Evolutionary conservation across 2,329 filamentous ascomycete species (phyloP).

Genomic region (Chaetomiaceae sp.): DNA sequence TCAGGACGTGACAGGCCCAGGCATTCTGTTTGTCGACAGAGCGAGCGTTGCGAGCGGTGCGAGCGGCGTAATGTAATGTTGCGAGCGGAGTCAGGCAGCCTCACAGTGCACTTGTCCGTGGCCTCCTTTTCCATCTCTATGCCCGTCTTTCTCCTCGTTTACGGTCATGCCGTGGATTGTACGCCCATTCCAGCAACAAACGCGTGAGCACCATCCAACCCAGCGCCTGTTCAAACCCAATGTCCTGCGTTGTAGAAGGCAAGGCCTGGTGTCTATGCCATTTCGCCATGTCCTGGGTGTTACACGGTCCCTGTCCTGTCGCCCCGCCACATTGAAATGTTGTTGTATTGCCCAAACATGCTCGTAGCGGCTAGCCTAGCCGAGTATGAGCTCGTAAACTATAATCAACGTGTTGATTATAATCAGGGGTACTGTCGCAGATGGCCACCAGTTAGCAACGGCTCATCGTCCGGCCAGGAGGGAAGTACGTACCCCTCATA

Average conservation of each 20-base stretch:
- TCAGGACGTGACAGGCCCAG: not conserved
- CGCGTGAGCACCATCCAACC: too few species aligned
- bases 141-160: too few species aligned
- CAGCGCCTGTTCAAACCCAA: too few species aligned
- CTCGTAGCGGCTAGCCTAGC: too few species aligned
- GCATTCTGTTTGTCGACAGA: not conserved
- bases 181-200: too few species aligned
- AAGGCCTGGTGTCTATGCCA: too few species aligned
- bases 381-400: slow-evolving; percentile 66
- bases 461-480: not conserved
- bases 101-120: not conserved
- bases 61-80: not conserved
- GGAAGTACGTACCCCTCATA: slow-evolving; percentile 72
- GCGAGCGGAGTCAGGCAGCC: not conserved
- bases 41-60: not conserved
- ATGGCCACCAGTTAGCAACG: not conserved
- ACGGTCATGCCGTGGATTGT: too few species aligned
- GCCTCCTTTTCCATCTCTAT: not conserved
- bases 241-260: too few species aligned
- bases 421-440: slow-evolving; percentile 69
- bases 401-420: slow-evolving; percentile 79
- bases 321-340: too few species aligned
- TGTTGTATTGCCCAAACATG: too few species aligned
- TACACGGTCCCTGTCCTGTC: not conserved
- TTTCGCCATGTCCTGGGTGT: too few species aligned